Conservation (phyloP, 169 alveolate species). For the Plasmodium adleri region DNA sequence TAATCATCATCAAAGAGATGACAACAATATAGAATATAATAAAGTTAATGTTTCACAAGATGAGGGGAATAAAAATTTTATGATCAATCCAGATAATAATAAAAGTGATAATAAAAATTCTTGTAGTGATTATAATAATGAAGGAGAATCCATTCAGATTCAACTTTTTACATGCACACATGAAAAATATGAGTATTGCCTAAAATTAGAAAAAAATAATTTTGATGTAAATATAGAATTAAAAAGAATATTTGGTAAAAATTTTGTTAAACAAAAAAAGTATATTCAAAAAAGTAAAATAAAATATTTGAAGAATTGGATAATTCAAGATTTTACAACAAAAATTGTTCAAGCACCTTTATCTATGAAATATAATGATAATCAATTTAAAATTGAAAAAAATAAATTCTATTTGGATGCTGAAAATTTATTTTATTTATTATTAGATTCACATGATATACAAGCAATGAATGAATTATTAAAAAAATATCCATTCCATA, state of each 20-base stretch:
- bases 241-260: slow-evolving; percentile 61
- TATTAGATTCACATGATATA: slow-evolving; percentile 43
- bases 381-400: slow-evolving; percentile 47
- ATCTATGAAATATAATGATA: slow-evolving; percentile 9
- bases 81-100: background rate
- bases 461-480: slow-evolving; percentile 32
- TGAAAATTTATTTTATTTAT: slow-evolving; percentile 40
- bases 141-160: background rate
- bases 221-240: slow-evolving; percentile 56
- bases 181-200: slow-evolving; percentile 46
- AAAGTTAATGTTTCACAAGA: no score
- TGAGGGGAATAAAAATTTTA: no score
- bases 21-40: background rate
- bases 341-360: slow-evolving; percentile 31
- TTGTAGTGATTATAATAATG: no score
- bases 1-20: background rate
- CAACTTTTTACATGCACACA: slow-evolving; percentile 49
- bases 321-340: slow-evolving; percentile 46
- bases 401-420: slow-evolving; percentile 36
- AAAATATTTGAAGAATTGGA: slow-evolving; percentile 52
- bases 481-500: slow-evolving; percentile 44
- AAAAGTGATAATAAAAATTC: background rate
- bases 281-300: slow-evolving; percentile 46
- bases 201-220: slow-evolving; percentile 53
- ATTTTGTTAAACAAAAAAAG: slow-evolving; percentile 51